phyloP scores from a whole-genome alignment of 73 alveolate species.

The Diophrys appendiculata region DNA sequence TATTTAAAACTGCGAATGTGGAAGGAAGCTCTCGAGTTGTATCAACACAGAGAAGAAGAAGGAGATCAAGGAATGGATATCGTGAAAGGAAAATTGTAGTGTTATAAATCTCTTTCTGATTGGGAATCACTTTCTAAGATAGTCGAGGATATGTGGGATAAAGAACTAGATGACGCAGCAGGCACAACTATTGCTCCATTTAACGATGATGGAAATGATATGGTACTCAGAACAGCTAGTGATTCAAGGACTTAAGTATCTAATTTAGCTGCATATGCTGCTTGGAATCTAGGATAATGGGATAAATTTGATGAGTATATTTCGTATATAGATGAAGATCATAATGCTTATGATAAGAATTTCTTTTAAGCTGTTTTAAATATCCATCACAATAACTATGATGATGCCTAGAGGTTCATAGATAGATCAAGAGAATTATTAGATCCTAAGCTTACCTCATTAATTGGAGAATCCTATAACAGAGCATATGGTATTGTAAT shows the following conservation, averaged over 20 bases:
- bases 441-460: constrained; percentile 90
- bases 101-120: constrained; percentile 93
- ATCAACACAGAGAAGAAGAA: constrained; percentile 70
- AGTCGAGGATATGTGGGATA: constrained; percentile 79
- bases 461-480: constrained; percentile 90
- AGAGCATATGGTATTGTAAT: constrained; percentile 91
- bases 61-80: constrained; percentile 61
- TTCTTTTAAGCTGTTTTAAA: constrained; percentile 92
- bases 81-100: constrained; percentile 81
- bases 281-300: constrained; percentile 97
- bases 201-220: constrained; percentile 32
- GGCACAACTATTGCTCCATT: constrained; percentile 7
- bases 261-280: constrained; percentile 81
- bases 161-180: constrained; percentile 26
- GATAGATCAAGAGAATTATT: constrained; percentile 87
- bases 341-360: constrained; percentile 82
- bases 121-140: constrained; percentile 88
- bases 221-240: constrained; percentile 11
- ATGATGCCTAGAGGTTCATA: constrained; percentile 83
- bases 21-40: constrained; percentile 89
- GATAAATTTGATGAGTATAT: constrained; percentile 87
- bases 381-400: constrained; percentile 78
- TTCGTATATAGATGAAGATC: constrained; percentile 73
- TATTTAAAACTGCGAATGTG: constrained; percentile 92
- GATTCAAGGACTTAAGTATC: constrained; percentile 65